Evolutionary conservation across 306 rosid species (phyloP), one percentile per base, ranked within the genome.

Genomic region (Sindora glabra): DNA sequence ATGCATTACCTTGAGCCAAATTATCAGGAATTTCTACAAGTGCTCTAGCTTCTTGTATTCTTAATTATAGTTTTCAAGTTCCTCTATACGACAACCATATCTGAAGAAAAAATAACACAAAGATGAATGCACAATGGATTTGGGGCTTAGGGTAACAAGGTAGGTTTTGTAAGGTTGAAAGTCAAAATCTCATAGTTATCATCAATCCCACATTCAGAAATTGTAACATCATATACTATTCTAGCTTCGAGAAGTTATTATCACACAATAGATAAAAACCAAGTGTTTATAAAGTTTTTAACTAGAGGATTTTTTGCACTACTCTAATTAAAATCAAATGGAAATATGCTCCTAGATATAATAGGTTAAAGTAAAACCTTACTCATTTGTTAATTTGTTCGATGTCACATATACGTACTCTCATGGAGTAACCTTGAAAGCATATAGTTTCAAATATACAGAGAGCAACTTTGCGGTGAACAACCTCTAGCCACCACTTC

Each of bases 71-170:
- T 61, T 52, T 53, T 89, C 95, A 74, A 92, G 96, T 63, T 86
- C 96, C 32, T 86, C 85, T 78, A 83, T 44, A 78, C 76, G 95
- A 76, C 94, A 92, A n/a, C 96, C 99, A 59, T 81, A 89, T 57
- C 99, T 92, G 72, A 62, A 59, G 51, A 36, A 66, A 52, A 45
- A 19, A 42, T 39, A 15, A 59, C n/a, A 56, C 17, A n/a, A n/a
- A n/a, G n/a, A n/a, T n/a, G n/a, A n/a, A n/a, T n/a, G n/a, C n/a
- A n/a, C n/a, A n/a, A n/a, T n/a, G n/a, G n/a, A n/a, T n/a, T n/a
- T n/a, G n/a, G n/a, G 11, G 21, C 11, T 56, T 39, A 42, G 22
- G 51, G 37, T 25, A 26, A 51, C 29, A 23, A 46, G 23, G 15
- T 21, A 39, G 32, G 39, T 4, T 23, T 16, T 5, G 5, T 17